These are phyloP conservation scores for Melampsora occidentalis DNA, from an alignment of 1,284 basidiomycete genomes.

Conservation along the genomic window DNA sequence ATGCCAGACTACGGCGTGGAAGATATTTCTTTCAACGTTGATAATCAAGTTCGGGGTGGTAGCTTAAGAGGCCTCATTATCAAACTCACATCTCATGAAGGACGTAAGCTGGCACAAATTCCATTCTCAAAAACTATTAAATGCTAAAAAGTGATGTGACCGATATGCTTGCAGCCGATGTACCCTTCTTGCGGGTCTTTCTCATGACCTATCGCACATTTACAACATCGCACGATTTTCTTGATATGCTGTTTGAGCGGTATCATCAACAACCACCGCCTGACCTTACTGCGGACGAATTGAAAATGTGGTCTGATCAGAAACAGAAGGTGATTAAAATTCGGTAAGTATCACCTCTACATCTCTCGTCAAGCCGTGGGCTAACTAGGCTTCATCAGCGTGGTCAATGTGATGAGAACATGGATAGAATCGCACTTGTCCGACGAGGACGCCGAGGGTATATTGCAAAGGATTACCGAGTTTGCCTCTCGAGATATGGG, in stretches of 20 bases:
- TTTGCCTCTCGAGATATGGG: slow-evolving; percentile 53
- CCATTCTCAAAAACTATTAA: not conserved
- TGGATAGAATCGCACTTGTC: slow-evolving; percentile 56
- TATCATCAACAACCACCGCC: slow-evolving; percentile 77
- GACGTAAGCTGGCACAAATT: slow-evolving; percentile 13
- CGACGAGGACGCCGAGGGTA: slow-evolving; percentile 52
- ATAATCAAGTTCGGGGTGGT: slow-evolving; percentile 52
- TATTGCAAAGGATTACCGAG: slow-evolving; percentile 51
- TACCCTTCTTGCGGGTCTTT: slow-evolving; percentile 84
- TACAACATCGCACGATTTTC: slow-evolving; percentile 76
- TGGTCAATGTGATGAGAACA: slow-evolving; percentile 55
- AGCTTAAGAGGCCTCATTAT: slow-evolving; percentile 49
- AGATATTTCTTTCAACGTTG: slow-evolving; percentile 51
- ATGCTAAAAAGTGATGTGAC: slow-evolving; percentile 6
- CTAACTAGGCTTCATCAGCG: slow-evolving; percentile 60
- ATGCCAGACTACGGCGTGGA: slow-evolving; percentile 50
- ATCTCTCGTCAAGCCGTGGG: slow-evolving; percentile 74
- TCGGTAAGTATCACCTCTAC: slow-evolving; percentile 66
- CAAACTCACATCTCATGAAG: slow-evolving; percentile 41
- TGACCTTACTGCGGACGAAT: slow-evolving; percentile 65
- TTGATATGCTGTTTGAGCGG: slow-evolving; percentile 78
- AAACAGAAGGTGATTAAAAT: slow-evolving; percentile 87
- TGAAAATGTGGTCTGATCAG: slow-evolving; percentile 75
- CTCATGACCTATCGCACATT: slow-evolving; percentile 97
- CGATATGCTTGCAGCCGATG: slow-evolving; percentile 59